Conservation (phyloP, 345 rosid species). For the Luvunga scandens region DNA sequence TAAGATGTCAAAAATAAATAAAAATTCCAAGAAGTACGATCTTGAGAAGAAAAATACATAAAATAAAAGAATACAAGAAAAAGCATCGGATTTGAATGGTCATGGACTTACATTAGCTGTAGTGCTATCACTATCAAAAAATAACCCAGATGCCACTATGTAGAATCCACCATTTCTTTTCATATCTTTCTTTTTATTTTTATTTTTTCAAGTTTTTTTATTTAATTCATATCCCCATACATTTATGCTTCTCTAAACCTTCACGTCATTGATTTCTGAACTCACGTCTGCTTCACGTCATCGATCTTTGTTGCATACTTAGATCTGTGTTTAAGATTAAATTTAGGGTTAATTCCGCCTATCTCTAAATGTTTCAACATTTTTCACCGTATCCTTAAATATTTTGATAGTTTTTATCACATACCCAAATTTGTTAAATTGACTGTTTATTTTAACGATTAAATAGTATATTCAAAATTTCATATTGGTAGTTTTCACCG, state of each 20-base stretch:
- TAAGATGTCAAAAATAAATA: neutral
- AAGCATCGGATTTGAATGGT: neutral
- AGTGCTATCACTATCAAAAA: neutral
- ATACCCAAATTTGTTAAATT: rapidly evolving
- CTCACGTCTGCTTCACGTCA: conserved; percentile 5
- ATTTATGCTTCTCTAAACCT: neutral
- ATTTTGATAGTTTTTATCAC: too few relatives aligned
- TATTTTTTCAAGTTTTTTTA: neutral
- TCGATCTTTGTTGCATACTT: neutral
- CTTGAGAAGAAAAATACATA: neutral
- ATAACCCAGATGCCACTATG: neutral
- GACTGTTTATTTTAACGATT: too few relatives aligned
- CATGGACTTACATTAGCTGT: neutral
- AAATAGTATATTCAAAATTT: too few relatives aligned
- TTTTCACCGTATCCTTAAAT: rapidly evolving
- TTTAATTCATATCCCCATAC: neutral
- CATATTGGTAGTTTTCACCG: too few relatives aligned
- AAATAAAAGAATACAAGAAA: neutral
- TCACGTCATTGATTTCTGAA: conserved; percentile 12
- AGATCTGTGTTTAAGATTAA: neutral
- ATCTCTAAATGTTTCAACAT: too few relatives aligned
- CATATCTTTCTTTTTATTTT: neutral
- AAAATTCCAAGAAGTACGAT: neutral
- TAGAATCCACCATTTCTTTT: conserved; percentile 6
- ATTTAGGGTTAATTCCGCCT: too few relatives aligned